These are phyloP conservation scores for Candida caryicola DNA, from an alignment of 805 yeast species.

Conservation along the genomic window DNA sequence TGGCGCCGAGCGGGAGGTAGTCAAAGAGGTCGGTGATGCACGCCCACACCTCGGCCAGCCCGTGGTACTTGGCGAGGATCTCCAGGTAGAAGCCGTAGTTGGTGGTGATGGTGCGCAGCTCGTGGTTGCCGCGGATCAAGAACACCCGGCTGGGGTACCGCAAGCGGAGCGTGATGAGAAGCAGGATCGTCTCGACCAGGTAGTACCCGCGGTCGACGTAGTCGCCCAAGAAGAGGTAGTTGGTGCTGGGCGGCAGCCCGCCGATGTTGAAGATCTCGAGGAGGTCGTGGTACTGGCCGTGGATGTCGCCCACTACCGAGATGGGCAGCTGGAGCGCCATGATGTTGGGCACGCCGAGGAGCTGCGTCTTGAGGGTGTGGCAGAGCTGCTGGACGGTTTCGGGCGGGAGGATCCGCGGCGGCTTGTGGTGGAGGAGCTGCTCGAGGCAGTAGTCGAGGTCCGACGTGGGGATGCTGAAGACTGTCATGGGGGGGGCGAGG, in stretches of 20 bases:
- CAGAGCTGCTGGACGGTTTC: conserved; percentile 38
- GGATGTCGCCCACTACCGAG: conserved; percentile 96
- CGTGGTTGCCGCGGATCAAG: conserved; percentile 92
- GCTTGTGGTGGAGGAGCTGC: conserved; percentile 39
- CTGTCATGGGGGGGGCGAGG: conserved; percentile 26
- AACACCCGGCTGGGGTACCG: conserved; percentile 84
- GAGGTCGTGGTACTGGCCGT: conserved; percentile 94
- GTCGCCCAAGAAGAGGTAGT: conserved; percentile 90
- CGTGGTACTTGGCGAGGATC: conserved; percentile 85
- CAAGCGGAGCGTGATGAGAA: conserved; percentile 77
- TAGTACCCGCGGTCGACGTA: conserved; percentile 95
- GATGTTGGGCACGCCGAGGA: conserved; percentile 80
- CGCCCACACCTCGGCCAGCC: conserved; percentile 70
- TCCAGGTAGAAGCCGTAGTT: conserved; percentile 96
- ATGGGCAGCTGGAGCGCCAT: conserved; percentile 83
- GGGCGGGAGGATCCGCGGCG: conserved; percentile 43
- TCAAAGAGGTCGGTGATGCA: conserved; percentile 92
- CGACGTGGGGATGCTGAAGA: conserved; percentile 28
- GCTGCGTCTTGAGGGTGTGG: conserved; percentile 75
- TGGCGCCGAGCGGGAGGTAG: conserved; percentile 81
- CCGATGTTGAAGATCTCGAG: conserved; percentile 92
- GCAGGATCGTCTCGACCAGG: conserved; percentile 86
- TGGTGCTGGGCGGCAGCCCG: conserved; percentile 89
- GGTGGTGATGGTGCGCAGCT: conserved; percentile 93
- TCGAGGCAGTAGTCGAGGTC: conserved; percentile 44